Base-by-base conservation (phyloP, 169 alveolate species). In the Cryptosporidium muris region DNA sequence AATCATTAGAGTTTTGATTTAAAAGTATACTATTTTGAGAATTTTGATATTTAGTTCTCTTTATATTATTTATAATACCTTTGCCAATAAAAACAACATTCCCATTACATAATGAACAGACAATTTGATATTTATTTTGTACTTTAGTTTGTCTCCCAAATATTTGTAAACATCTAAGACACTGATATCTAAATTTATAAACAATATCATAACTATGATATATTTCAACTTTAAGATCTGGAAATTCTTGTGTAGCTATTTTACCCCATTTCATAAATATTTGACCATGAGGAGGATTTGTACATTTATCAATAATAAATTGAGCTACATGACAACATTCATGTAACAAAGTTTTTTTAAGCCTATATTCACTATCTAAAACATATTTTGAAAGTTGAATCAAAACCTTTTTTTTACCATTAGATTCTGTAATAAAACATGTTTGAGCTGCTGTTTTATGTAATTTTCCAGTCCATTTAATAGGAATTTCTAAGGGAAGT, bases 251-350 rank as follows among this genome's bases (percentile, higher is more conserved):
- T 43, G 85, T 74, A 2, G 85, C 85, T 60, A 74, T 36, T 45
- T 74, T 74, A 58, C 85, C 85, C 85, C 85, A 74, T n/a, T 74
- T 74, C n/a, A 74, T 14, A 48, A 74, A 74, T 43, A 74, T 36
- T 25, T 74, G 85, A 5, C 85, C 85, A 43, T 74, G 85, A 54
- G 85, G 85, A 58, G 85, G 85, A 42, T 58, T 74, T 8, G 47
- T 74, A 60, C 85, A 74, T 34, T 60, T 58, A 16, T 74, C 85
- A 8, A 74, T 25, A 25, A 74, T 40, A 74, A 74, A 74, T 36
- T 74, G 85, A 5, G 85, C 85, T 37, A 74, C 85, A 74, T 74
- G 85, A 25, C 85, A 74, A 58, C 85, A 74, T 60, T 74, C 85
- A 58, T 74, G 85, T 7, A 74, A 25, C 45, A 74, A 37, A 2